These are phyloP conservation scores for Acacia melanoxylon DNA, from an alignment of 306 rosid genomes.

Conservation along the genomic window DNA sequence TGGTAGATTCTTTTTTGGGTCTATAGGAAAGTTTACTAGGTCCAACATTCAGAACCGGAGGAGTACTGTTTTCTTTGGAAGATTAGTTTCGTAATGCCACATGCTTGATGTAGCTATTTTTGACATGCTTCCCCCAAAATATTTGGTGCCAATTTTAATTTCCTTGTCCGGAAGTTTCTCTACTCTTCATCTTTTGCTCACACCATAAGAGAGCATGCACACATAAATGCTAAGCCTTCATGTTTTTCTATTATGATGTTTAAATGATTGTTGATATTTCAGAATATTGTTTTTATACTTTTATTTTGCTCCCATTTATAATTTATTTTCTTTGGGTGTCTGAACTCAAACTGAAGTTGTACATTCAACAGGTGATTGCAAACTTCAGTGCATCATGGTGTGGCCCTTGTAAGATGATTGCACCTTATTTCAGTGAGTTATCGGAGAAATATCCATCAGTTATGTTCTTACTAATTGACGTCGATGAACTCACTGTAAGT, in stretches of 20 bases:
- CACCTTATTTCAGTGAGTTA: conserved; percentile 61
- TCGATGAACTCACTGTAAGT: conserved; percentile 82
- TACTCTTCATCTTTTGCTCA: background rate
- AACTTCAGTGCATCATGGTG: conserved; percentile 95
- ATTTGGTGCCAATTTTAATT: conserved; percentile 23
- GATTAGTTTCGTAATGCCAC: conserved; percentile 1
- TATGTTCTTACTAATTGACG: conserved; percentile 75
- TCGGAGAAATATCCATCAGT: conserved; percentile 65
- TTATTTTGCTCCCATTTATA: background rate
- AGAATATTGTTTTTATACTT: background rate
- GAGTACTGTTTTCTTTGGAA: background rate
- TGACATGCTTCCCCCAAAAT: background rate
- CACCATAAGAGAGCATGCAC: background rate
- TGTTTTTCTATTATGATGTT: background rate
- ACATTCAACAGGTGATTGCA: conserved; percentile 68
- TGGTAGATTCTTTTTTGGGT: background rate
- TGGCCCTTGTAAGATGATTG: conserved; percentile 80
- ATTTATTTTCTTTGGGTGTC: background rate
- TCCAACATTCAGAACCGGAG: too few species aligned
- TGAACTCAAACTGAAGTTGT: conserved; percentile 16
- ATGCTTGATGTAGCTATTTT: background rate
- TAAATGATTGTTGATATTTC: conserved; percentile 10
- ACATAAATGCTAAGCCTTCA: background rate
- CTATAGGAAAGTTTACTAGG: background rate
- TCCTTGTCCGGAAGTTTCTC: conserved; percentile 8